A percentile compares a stretch with the other conserved stretches of the same genome.
Evolutionary conservation across 352 stramenopile genomes (phyloP).

Genomic region (Globisporangium emineosum): DNA sequence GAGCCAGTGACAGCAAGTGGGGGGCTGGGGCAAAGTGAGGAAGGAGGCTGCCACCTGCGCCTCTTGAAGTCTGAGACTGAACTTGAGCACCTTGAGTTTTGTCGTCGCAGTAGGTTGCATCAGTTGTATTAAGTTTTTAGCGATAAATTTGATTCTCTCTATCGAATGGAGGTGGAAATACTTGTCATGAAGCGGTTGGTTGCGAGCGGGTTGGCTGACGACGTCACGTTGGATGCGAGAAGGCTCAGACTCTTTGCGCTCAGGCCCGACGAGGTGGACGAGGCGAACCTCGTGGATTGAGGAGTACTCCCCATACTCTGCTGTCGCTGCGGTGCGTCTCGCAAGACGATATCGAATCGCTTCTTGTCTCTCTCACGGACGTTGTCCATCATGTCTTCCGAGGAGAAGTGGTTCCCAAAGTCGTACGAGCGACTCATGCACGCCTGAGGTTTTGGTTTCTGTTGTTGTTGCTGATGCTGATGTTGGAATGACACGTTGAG

Average conservation of each 20-base stretch:
- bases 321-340: conserved; percentile 13
- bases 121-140: not conserved
- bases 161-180: not conserved
- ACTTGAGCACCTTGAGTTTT: not conserved
- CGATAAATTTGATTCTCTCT: no score
- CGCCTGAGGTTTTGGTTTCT: not conserved
- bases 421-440: conserved; percentile 11
- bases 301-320: not conserved
- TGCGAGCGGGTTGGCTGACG: conserved; percentile 44
- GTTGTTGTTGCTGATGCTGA: not conserved
- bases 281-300: not conserved
- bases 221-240: conserved; percentile 48
- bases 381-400: not conserved
- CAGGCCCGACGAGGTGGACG: conserved; percentile 15
- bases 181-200: conserved; percentile 44
- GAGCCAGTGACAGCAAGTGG: not conserved
- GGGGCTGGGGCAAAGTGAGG: not conserved
- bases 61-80: no score
- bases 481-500: not conserved
- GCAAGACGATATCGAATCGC: conserved; percentile 23
- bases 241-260: conserved; percentile 20
- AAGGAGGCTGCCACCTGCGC: no score
- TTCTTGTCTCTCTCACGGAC: conserved; percentile 9
- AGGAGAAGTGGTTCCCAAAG: not conserved
- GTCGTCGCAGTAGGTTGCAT: no score